Evolutionary conservation across 495 filamentous ascomycete genomes (phyloP).

Genomic region (Penicillium cinerascens): DNA sequence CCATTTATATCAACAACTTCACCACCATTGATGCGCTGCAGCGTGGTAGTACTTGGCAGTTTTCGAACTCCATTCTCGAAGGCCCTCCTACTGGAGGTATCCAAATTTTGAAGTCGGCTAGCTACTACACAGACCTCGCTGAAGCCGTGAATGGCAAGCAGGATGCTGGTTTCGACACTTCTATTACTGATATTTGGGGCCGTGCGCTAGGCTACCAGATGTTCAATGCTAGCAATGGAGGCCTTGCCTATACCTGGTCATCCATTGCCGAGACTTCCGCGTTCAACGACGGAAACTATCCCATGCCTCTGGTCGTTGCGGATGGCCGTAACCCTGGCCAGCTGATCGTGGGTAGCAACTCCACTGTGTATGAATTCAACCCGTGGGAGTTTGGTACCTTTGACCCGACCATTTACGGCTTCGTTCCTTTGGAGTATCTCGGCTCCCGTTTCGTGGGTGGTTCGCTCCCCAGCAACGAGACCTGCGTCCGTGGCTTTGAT

Average conservation of each 20-base stretch:
- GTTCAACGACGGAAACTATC: slow-evolving; percentile 68
- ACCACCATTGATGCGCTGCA: slow-evolving; percentile 62
- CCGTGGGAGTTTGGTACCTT: slow-evolving; percentile 84
- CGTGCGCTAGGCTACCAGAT: slow-evolving; percentile 81
- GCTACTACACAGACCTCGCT: slow-evolving; percentile 66
- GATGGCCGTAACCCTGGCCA: slow-evolving; percentile 69
- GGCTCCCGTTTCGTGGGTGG: slow-evolving; percentile 78
- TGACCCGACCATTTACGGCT: slow-evolving; percentile 78
- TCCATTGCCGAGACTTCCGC: slow-evolving; percentile 68
- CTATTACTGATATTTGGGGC: slow-evolving; percentile 84
- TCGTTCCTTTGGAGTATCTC: slow-evolving; percentile 68
- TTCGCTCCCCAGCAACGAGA: slow-evolving; percentile 49
- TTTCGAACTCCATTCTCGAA: slow-evolving; percentile 72
- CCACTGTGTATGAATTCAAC: slow-evolving; percentile 84
- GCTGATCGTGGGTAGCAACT: slow-evolving; percentile 63
- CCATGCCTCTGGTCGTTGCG: slow-evolving; percentile 79
- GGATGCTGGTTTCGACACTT: slow-evolving; percentile 67
- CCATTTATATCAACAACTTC: slow-evolving; percentile 88
- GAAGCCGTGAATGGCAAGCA: slow-evolving; percentile 62
- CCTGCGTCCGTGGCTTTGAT: slow-evolving; percentile 79
- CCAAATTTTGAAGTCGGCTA: slow-evolving; percentile 47
- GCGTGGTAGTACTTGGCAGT: slow-evolving; percentile 63
- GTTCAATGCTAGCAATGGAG: slow-evolving; percentile 73
- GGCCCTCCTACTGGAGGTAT: slow-evolving; percentile 55
- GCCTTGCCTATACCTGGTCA: slow-evolving; percentile 78